Evolutionary conservation across 441 rosid species (phyloP).

Genomic region (Erodium moschatum): DNA sequence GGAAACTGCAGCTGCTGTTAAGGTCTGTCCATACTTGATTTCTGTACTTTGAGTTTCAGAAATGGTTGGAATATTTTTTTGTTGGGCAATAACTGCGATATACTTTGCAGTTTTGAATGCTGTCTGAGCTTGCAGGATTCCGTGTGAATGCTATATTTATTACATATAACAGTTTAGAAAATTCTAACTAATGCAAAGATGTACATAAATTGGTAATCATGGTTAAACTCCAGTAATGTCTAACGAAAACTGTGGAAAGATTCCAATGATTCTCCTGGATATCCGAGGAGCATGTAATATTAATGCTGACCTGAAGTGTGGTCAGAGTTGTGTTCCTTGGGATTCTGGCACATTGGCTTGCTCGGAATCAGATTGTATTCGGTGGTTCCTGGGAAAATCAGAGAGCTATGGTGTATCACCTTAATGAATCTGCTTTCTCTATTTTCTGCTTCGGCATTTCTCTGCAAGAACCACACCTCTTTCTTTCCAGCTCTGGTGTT

Average conservation of each 20-base stretch:
- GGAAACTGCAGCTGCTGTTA: conserved; percentile 97
- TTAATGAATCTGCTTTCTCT: too few relatives aligned
- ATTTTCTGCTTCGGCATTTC: too few relatives aligned
- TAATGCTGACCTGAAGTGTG: too few relatives aligned
- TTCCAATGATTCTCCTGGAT: neutral
- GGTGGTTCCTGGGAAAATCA: too few relatives aligned
- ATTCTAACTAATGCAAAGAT: neutral
- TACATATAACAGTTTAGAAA: conserved; percentile 1
- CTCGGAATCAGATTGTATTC: too few relatives aligned
- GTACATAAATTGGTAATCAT: neutral
- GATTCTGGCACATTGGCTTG: too few relatives aligned
- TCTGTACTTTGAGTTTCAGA: conserved; percentile 12
- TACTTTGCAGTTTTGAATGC: neutral
- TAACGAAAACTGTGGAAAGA: neutral
- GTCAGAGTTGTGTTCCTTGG: too few relatives aligned
- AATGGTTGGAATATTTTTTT: neutral
- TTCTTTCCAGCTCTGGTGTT: too few relatives aligned
- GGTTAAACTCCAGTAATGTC: neutral
- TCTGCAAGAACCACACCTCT: too few relatives aligned
- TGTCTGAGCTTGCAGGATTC: conserved; percentile 8
- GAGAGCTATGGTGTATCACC: too few relatives aligned
- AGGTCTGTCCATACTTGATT: conserved; percentile 43
- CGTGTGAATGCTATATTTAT: neutral
- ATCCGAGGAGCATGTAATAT: neutral
- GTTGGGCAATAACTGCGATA: neutral